Conservation (phyloP, 2,329 filamentous ascomycete genomes). For the Phaeosphaeriaceae sp. region DNA sequence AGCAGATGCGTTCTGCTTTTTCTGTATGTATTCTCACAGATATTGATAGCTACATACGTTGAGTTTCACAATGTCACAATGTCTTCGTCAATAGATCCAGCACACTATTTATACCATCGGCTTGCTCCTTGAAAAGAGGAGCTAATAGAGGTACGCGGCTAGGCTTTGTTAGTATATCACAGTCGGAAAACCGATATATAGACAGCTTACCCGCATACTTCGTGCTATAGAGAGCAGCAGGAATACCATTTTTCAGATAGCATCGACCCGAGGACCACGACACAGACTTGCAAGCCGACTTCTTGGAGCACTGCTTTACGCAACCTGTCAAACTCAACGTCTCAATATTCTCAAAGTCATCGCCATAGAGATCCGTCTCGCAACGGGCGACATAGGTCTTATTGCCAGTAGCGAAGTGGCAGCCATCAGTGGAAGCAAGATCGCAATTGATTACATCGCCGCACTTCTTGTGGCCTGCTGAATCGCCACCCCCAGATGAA, state of each 20-base stretch:
- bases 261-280: constrained; percentile 11
- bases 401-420: constrained; percentile 6
- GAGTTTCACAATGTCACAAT: not conserved
- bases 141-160: not conserved
- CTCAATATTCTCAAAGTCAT: constrained; percentile 7
- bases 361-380: constrained; percentile 18
- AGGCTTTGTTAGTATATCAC: not conserved
- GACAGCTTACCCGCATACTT: constrained; percentile 7
- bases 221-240: constrained; percentile 7
- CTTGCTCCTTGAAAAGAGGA: not conserved
- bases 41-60: not conserved
- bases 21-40: not conserved
- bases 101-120: not conserved
- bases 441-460: not conserved
- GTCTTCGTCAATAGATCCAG: not conserved
- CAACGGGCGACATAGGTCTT: constrained; percentile 10
- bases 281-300: constrained; percentile 9
- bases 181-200: too few species aligned
- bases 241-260: constrained; percentile 13
- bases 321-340: not conserved
- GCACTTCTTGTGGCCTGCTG: constrained; percentile 7
- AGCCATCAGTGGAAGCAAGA: constrained; percentile 10
- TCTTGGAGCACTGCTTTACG: constrained; percentile 7
- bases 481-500: constrained; percentile 6
- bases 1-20: not conserved